Conservation (phyloP, 2,329 filamentous ascomycete genomes). For the Epichloe sp. region DNA sequence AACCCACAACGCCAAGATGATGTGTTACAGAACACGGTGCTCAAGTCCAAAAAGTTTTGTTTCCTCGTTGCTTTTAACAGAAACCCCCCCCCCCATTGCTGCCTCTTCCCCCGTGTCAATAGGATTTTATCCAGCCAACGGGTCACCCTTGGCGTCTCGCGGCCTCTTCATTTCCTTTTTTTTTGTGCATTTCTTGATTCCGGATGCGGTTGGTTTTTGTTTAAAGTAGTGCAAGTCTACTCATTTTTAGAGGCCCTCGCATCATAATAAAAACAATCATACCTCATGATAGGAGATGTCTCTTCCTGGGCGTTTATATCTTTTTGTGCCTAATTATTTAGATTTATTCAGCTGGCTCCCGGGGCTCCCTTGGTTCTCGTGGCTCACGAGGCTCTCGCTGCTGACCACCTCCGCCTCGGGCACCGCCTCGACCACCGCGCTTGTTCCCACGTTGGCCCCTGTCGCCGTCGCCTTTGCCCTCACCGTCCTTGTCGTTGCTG, state of each 20-base stretch:
- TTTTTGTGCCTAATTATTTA: not conserved
- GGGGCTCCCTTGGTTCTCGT: conserved; percentile 26
- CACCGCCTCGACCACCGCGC: conserved; percentile 37
- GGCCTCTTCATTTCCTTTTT: not conserved
- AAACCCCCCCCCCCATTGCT: not conserved
- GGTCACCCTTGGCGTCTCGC: too few relatives aligned
- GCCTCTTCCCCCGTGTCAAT: not conserved
- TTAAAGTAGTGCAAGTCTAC: not conserved
- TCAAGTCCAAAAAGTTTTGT: conserved; percentile 12
- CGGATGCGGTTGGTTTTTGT: not conserved
- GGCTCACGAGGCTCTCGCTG: conserved; percentile 35
- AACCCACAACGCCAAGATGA: conserved; percentile 26
- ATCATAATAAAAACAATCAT: not conserved
- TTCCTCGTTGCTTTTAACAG: not conserved
- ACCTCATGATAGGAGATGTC: not conserved
- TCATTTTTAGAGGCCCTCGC: not conserved
- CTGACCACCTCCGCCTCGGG: conserved; percentile 34
- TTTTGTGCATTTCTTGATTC: not conserved
- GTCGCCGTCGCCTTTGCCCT: conserved; percentile 32
- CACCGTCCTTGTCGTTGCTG: conserved; percentile 34
- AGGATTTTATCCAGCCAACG: too few relatives aligned
- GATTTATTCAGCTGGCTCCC: conserved; percentile 20
- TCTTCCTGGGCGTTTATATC: conserved; percentile 2
- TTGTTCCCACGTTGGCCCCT: conserved; percentile 36
- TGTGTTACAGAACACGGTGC: conserved; percentile 20